Evolutionary conservation across 2,329 filamentous ascomycete genomes (phyloP).

Genomic region (Fusarium aywerte): DNA sequence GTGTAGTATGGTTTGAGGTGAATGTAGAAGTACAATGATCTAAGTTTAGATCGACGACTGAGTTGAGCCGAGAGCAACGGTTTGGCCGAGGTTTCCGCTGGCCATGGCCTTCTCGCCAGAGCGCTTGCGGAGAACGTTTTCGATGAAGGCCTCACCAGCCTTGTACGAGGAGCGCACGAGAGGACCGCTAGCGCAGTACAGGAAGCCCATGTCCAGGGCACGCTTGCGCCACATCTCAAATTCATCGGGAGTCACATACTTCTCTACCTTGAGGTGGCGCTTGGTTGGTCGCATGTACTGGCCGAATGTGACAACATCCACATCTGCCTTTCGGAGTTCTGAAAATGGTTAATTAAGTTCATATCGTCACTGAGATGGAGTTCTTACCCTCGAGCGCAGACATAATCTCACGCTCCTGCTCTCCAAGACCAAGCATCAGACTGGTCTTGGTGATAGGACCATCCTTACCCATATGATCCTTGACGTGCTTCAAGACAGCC

Average conservation of each 20-base stretch:
- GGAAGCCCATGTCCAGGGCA: slow-evolving; percentile 92
- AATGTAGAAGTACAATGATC: slow-evolving; percentile 12
- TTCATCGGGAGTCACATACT: slow-evolving; percentile 89
- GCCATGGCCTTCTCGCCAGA: slow-evolving; percentile 57
- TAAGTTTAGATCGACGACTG: slow-evolving; percentile 37
- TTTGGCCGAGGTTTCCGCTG: slow-evolving; percentile 52
- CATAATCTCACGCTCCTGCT: slow-evolving; percentile 88
- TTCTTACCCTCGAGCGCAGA: slow-evolving; percentile 74
- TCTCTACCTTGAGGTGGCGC: slow-evolving; percentile 95
- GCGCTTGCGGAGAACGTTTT: slow-evolving; percentile 94
- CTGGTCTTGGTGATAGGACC: slow-evolving; percentile 97
- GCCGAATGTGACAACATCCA: slow-evolving; percentile 98
- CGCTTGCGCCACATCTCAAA: slow-evolving; percentile 93
- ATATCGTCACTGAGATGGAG: not conserved
- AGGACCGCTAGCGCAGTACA: slow-evolving; percentile 95
- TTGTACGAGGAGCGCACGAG: slow-evolving; percentile 96
- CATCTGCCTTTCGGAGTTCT: slow-evolving; percentile 82
- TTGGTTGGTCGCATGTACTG: slow-evolving; percentile 99
- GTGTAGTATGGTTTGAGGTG: slow-evolving; percentile 26
- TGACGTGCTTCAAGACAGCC: slow-evolving; percentile 81
- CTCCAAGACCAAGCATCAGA: slow-evolving; percentile 94
- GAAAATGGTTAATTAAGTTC: slow-evolving; percentile 22
- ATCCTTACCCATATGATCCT: slow-evolving; percentile 73
- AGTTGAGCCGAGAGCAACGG: slow-evolving; percentile 53
- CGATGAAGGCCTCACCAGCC: slow-evolving; percentile 97